phyloP scores from a whole-genome alignment of 768 basidiomycete species.

The Coprinopsis sp. region DNA sequence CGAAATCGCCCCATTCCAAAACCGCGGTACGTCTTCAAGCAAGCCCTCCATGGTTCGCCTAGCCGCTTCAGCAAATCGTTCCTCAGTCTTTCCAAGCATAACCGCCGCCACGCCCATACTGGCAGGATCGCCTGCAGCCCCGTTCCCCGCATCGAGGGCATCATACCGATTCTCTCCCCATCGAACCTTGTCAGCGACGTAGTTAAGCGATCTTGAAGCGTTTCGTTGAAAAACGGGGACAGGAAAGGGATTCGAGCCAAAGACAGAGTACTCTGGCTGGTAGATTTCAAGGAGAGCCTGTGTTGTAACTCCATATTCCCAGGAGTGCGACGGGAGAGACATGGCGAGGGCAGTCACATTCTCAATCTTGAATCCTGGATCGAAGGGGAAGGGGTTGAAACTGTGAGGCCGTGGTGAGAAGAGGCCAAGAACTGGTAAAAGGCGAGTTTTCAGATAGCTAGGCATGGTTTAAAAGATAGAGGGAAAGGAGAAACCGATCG shows the following conservation, averaged over 20 bases:
- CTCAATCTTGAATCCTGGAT: conserved; percentile 34
- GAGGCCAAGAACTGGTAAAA: too few species aligned
- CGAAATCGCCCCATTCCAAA: conserved; percentile 41
- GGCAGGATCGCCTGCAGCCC: conserved; percentile 42
- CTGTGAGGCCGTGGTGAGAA: too few species aligned
- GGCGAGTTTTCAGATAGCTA: too few species aligned
- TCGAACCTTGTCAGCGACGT: conserved; percentile 33
- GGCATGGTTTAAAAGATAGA: too few species aligned
- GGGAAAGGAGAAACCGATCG: too few species aligned
- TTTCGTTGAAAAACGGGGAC: conserved; percentile 19
- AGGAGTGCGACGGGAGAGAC: conserved; percentile 39
- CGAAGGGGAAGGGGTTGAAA: conserved; percentile 25
- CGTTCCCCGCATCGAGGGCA: conserved; percentile 32
- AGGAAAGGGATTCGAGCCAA: conserved; percentile 32
- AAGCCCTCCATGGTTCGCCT: conserved; percentile 28
- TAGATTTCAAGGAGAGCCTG: conserved; percentile 42
- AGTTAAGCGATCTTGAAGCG: conserved; percentile 27
- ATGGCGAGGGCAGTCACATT: conserved; percentile 28
- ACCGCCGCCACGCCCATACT: conserved; percentile 43
- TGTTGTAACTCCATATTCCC: conserved; percentile 42
- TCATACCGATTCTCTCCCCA: conserved; percentile 31
- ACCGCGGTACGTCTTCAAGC: conserved; percentile 30
- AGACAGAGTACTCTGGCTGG: conserved; percentile 36
- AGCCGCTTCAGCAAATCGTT: conserved; percentile 29
- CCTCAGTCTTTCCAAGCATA: conserved; percentile 34